These are phyloP conservation scores for Lithospermum erythrorhizon DNA, from an alignment of 257 asterid species.

Conservation along the genomic window DNA sequence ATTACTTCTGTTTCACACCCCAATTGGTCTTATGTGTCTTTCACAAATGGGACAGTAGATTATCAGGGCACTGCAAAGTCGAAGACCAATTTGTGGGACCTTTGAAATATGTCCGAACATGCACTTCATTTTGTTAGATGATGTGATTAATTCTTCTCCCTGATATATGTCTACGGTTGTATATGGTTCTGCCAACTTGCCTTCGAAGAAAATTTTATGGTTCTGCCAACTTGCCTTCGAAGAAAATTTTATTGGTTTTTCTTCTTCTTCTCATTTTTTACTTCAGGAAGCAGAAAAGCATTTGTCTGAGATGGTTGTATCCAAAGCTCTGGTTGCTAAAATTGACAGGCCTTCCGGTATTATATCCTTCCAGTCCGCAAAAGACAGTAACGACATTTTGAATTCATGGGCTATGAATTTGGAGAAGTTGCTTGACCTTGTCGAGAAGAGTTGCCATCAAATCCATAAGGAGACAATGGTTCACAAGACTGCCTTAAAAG, in stretches of 20 bases:
- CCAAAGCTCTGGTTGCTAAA: conserved; percentile 77
- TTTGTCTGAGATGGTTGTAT: conserved; percentile 92
- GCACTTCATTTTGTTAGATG: no score
- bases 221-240: no score
- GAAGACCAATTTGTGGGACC: no score
- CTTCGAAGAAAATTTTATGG: no score
- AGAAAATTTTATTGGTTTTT: not conserved
- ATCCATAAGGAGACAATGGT: conserved; percentile 97
- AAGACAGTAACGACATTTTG: conserved; percentile 80
- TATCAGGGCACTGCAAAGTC: no score
- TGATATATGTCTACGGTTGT: no score
- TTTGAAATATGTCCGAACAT: no score
- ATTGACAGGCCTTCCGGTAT: conserved; percentile 87
- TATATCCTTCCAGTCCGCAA: conserved; percentile 59
- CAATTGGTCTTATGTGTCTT: no score
- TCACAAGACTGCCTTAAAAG: conserved; percentile 71
- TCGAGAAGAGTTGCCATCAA: conserved; percentile 98
- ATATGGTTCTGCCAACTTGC: no score
- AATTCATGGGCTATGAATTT: conserved; percentile 80
- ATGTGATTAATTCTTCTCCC: no score
- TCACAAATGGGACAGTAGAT: no score
- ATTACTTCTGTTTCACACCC: no score
- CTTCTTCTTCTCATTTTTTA: not conserved
- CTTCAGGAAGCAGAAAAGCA: conserved; percentile 81
- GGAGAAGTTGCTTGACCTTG: conserved; percentile 98